Evolutionary conservation across 768 basidiomycete genomes (phyloP), one percentile per base, ranked within the genome.

Genomic region (Pleurotus cornucopiae): DNA sequence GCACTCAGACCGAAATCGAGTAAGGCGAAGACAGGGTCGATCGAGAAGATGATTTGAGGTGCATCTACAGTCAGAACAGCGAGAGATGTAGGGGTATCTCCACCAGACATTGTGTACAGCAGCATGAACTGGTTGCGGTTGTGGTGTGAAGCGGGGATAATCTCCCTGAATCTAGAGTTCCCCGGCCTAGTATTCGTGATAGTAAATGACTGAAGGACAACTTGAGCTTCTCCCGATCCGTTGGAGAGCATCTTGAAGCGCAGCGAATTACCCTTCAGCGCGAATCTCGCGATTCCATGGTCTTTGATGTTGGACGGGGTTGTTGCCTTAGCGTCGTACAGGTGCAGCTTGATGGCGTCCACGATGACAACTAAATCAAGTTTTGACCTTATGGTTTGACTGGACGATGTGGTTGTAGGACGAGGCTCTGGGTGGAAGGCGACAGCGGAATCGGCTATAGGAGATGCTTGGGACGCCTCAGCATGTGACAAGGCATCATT

Each of bases 61-160:
- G 92, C 93, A 64, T 99, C 97, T 25, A 99, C 77, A 0, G 91
- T 93, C 34, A 96, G 73, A 55, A 98, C 80, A 5, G 85, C 87
- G n/a, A 93, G 76, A 3, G 90, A 76, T 38, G 84, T 76, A 18
- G 72, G 66, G 49, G 78, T 73, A 6, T 66, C 43, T 1, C 84
- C 84, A 13, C 88, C 86, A 9, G 92, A 79, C 61, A 81, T 81
- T 2, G 91, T 91, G 69, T 91, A 98, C 30, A 97, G 80, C 14
- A 97, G 66, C 91, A 96, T 97, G 66, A 98, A 88, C 64, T 97
- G 93, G 58, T 95, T 94, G 49, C 90, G 77, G 57, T 87, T 82
- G 62, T 97, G 93, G 56, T 86, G 82, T 12, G 92, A 89, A 4
- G 94, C 87, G 11, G 97, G 96, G 58, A 99, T 91, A 56, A 99